phyloP scores from a whole-genome alignment of 805 yeast genomes.

The Candida orba region DNA sequence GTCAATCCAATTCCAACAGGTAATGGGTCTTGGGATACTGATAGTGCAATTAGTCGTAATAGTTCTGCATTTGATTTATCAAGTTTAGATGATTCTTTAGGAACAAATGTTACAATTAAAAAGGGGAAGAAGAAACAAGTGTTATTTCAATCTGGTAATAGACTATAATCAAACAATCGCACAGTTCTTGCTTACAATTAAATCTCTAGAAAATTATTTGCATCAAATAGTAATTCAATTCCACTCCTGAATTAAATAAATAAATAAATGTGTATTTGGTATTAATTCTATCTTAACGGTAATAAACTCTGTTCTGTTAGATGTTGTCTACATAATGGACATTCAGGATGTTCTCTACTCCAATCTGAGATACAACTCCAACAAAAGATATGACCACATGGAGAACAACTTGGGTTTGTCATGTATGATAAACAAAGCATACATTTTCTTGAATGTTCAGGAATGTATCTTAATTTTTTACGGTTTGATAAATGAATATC shows the following conservation, averaged over 20 bases:
- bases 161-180: slow-evolving; percentile 7
- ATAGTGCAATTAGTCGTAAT: slow-evolving; percentile 10
- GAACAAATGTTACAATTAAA: slow-evolving; percentile 10
- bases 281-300: slow-evolving; percentile 14
- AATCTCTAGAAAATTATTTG: too few species aligned
- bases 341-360: slow-evolving; percentile 81
- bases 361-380: slow-evolving; percentile 89
- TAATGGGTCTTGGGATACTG: slow-evolving; percentile 29
- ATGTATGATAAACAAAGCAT: slow-evolving; percentile 77
- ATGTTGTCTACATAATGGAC: slow-evolving; percentile 83
- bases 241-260: neutral
- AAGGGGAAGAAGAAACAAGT: slow-evolving; percentile 48
- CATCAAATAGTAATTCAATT: too few species aligned
- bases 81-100: slow-evolving; percentile 15
- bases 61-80: slow-evolving; percentile 9
- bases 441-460: slow-evolving; percentile 65
- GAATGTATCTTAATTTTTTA: slow-evolving; percentile 54
- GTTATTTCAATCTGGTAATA: slow-evolving; percentile 44
- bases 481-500: slow-evolving; percentile 53
- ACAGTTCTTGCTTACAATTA: too few species aligned
- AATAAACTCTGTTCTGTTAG: slow-evolving; percentile 31
- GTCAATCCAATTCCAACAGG: slow-evolving; percentile 45
- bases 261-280: neutral
- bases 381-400: slow-evolving; percentile 91
- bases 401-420: slow-evolving; percentile 77